Evolutionary conservation across 2,329 filamentous ascomycete species (phyloP).

Genomic region (Botrytis fabae): DNA sequence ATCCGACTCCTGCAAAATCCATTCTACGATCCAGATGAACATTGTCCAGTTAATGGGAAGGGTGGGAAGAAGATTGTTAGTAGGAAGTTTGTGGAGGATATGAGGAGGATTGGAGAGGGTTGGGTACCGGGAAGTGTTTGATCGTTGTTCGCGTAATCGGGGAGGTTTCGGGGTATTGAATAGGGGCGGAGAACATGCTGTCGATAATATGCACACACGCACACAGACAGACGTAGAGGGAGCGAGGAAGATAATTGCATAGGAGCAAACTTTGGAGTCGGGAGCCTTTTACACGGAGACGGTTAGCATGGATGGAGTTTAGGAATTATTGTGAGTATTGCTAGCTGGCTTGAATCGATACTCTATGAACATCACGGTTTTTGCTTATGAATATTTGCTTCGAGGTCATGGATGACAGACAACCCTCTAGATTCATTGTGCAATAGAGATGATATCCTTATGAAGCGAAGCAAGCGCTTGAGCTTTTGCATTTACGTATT

Average conservation of each 20-base stretch:
- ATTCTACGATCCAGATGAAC: constrained; percentile 88
- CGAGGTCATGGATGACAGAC: background rate
- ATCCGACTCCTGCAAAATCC: constrained; percentile 87
- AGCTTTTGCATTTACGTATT: background rate
- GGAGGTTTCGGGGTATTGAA: background rate
- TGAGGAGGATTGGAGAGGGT: constrained; percentile 78
- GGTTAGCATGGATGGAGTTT: constrained; percentile 2
- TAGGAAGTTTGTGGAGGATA: constrained; percentile 75
- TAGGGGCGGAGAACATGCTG: background rate
- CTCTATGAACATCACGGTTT: background rate
- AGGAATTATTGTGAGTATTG: background rate
- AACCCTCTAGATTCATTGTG: background rate
- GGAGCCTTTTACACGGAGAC: background rate
- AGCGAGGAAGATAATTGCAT: background rate
- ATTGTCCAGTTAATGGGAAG: constrained; percentile 58
- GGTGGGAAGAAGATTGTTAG: constrained; percentile 75
- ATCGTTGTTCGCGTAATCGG: background rate
- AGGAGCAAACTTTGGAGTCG: background rate
- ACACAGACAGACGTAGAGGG: background rate
- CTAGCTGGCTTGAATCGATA: background rate
- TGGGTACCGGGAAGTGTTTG: constrained; percentile 72
- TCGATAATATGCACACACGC: background rate
- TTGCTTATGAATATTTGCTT: background rate
- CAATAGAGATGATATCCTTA: background rate
- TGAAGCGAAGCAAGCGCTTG: background rate